phyloP scores from a whole-genome alignment of 163 green algal genomes.

The Smithsoniella earleae region DNA sequence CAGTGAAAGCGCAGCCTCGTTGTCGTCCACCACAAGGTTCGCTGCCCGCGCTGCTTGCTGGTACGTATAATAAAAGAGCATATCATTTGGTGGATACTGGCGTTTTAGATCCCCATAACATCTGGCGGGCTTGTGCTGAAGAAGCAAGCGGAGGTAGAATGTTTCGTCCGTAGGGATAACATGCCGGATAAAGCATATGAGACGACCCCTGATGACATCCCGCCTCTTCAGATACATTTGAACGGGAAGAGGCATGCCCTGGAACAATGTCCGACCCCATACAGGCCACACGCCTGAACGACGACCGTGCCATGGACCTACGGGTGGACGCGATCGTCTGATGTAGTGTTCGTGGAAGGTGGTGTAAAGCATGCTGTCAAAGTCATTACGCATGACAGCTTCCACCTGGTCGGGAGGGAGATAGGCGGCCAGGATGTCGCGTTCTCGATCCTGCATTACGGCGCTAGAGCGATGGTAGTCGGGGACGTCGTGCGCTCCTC shows the following conservation, averaged over 20 bases:
- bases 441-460: too few species aligned
- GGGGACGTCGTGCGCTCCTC: too few species aligned
- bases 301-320: too few species aligned
- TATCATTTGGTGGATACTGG: not conserved
- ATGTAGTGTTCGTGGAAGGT: conserved; percentile 30
- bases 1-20: not conserved
- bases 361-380: conserved; percentile 30
- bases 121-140: conserved; percentile 30
- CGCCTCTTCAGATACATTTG: not conserved
- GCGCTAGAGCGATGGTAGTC: too few species aligned
- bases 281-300: not conserved
- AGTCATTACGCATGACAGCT: not conserved
- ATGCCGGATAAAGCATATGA: not conserved
- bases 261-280: conserved; percentile 22
- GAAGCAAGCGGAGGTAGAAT: conserved; percentile 33
- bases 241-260: conserved; percentile 16
- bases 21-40: not conserved
- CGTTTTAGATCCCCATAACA: not conserved
- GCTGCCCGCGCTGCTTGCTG: conserved; percentile 13
- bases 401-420: too few species aligned
- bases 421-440: too few species aligned
- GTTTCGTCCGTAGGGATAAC: not conserved
- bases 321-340: not conserved
- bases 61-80: conserved; percentile 12
- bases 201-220: not conserved